A percentile compares a stretch with the other conserved stretches of the same genome.
Conservation (phyloP, 768 basidiomycete species). For the Rubroboletus satanas region DNA sequence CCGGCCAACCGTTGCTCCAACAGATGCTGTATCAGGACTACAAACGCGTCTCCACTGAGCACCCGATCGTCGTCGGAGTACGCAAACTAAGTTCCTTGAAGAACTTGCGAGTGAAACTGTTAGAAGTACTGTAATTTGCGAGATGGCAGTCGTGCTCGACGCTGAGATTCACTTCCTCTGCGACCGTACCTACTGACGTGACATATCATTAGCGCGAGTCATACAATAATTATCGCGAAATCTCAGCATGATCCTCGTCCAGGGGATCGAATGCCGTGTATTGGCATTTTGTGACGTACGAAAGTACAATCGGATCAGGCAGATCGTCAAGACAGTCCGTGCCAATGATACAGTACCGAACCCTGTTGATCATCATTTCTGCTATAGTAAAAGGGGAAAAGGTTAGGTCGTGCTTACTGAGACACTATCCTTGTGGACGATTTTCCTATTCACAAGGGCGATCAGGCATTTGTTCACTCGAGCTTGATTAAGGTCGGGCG, state of each 20-base stretch:
- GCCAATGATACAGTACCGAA: conserved; percentile 66
- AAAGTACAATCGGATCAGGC: background rate
- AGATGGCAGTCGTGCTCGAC: background rate
- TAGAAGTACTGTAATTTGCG: background rate
- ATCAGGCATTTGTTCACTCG: conserved; percentile 93
- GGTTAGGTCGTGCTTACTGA: conserved; percentile 39
- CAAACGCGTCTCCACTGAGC: background rate
- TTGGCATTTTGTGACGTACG: background rate
- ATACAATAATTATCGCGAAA: background rate
- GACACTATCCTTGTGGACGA: conserved; percentile 70
- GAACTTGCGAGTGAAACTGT: background rate
- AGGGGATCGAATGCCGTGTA: background rate
- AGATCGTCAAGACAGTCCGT: conserved; percentile 41
- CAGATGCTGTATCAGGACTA: background rate
- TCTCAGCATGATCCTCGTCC: background rate
- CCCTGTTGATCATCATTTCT: conserved; percentile 40
- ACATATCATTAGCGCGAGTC: background rate
- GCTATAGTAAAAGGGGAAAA: background rate
- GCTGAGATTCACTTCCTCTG: background rate
- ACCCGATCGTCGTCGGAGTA: background rate
- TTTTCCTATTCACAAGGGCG: conserved; percentile 82
- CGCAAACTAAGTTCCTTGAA: background rate
- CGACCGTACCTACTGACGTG: background rate
- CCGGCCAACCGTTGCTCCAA: background rate
- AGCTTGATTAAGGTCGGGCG: conserved; percentile 84